Conservation (phyloP, 768 basidiomycete species). For the Auricularia cornea region DNA sequence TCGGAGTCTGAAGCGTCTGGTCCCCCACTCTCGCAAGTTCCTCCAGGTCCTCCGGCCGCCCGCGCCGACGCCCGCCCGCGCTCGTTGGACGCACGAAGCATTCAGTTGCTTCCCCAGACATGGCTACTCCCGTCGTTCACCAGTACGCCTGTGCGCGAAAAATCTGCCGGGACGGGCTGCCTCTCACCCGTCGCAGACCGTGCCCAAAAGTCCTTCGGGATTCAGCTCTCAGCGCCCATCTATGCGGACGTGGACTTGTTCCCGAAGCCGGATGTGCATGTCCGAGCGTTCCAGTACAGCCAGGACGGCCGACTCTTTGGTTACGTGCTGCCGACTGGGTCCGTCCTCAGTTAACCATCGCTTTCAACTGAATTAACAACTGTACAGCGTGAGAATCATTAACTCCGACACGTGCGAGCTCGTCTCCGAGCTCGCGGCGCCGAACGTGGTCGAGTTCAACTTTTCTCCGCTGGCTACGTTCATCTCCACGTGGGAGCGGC, state of each 20-base stretch:
- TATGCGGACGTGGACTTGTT: conserved; percentile 62
- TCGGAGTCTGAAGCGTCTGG: too few species aligned
- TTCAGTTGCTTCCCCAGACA: conserved; percentile 28
- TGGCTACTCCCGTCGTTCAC: conserved; percentile 70
- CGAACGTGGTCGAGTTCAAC: conserved; percentile 72
- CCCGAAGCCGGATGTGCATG: conserved; percentile 56
- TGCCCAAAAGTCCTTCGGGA: conserved; percentile 87
- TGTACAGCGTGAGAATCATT: conserved; percentile 63
- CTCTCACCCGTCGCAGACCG: conserved; percentile 46
- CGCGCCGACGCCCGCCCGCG: too few species aligned
- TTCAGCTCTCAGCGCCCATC: conserved; percentile 73
- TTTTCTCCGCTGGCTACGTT: conserved; percentile 94
- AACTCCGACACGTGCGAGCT: conserved; percentile 65
- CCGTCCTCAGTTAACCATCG: conserved; percentile 25
- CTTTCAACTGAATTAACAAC: conserved; percentile 12
- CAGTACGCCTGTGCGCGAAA: conserved; percentile 66
- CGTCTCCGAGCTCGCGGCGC: conserved; percentile 63
- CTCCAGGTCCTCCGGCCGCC: too few species aligned
- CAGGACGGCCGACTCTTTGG: conserved; percentile 82
- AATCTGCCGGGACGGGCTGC: not conserved
- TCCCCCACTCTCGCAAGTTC: too few species aligned
- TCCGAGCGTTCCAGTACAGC: conserved; percentile 74
- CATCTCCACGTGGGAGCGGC: conserved; percentile 93
- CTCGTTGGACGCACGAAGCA: conserved; percentile 11
- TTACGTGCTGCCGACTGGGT: conserved; percentile 71